phyloP scores from a whole-genome alignment of 345 rosid species.

The Eucalyptus pauciflora region DNA sequence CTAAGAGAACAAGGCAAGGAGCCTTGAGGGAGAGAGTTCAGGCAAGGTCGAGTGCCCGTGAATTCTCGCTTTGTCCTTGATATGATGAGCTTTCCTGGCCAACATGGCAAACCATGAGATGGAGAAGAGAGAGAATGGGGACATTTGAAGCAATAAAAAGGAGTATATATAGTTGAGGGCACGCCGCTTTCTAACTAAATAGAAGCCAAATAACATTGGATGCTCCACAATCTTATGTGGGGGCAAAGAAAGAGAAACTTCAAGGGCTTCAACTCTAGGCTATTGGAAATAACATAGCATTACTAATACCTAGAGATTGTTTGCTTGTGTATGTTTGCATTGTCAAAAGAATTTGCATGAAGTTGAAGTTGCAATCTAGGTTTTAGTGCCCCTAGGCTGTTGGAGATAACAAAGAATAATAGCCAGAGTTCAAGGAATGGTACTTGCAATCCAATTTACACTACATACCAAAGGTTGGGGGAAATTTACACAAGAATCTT shows the following conservation, averaged over 20 bases:
- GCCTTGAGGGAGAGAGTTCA: slow-evolving; percentile 26
- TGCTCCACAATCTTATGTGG: not conserved
- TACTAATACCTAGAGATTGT: not conserved
- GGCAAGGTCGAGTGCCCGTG: slow-evolving; percentile 4
- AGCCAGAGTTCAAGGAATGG: not conserved
- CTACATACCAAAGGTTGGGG: not conserved
- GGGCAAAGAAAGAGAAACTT: not conserved
- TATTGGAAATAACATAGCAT: not conserved
- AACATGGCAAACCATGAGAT: not conserved
- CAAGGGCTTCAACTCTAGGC: not conserved
- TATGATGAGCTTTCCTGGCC: not conserved
- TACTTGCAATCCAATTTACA: not conserved
- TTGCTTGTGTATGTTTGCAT: not conserved
- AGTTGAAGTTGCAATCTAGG: not conserved
- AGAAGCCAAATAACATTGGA: not conserved
- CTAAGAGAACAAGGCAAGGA: not conserved
- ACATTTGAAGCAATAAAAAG: not conserved
- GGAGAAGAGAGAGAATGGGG: not conserved
- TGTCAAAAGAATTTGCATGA: not conserved
- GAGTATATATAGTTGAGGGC: not conserved
- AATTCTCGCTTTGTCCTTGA: not conserved
- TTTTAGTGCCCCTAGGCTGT: not conserved
- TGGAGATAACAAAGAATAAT: not conserved
- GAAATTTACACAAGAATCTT: not conserved
- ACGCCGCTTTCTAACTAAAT: not conserved